Conservation (phyloP, 495 filamentous ascomycete genomes). For the Emericellopsis terricola region DNA sequence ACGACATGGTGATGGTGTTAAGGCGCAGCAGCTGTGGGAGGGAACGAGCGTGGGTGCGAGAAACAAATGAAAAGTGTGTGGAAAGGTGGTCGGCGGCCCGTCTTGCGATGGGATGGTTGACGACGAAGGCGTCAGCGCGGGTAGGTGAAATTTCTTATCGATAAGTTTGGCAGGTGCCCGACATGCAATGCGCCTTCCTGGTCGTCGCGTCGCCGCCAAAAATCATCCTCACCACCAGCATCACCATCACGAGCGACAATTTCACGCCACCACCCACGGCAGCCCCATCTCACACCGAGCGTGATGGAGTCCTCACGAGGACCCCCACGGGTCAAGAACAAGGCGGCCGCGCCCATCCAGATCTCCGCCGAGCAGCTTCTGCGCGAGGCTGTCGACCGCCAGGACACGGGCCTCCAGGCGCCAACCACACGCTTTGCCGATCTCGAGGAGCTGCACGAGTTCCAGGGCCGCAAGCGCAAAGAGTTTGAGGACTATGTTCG, state of each 20-base stretch:
- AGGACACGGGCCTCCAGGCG: slow-evolving; percentile 72
- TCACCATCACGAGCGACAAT: too few species aligned
- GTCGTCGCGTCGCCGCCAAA: not conserved
- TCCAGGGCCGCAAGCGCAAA: slow-evolving; percentile 84
- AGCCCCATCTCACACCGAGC: too few species aligned
- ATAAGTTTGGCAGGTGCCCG: too few species aligned
- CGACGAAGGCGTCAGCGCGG: too few species aligned
- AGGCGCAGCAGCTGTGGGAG: too few species aligned
- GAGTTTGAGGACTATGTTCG: slow-evolving; percentile 98
- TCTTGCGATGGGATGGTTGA: too few species aligned
- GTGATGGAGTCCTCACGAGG: slow-evolving; percentile 92
- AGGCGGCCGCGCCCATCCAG: slow-evolving; percentile 71
- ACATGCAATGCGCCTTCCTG: not conserved
- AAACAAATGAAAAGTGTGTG: too few species aligned
- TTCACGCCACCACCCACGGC: too few species aligned
- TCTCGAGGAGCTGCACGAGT: slow-evolving; percentile 95
- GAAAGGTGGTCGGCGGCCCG: too few species aligned
- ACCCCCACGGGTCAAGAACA: slow-evolving; percentile 94
- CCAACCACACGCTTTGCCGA: slow-evolving; percentile 93
- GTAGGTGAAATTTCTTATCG: too few species aligned
- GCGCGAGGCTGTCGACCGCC: slow-evolving; percentile 91
- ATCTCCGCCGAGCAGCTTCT: slow-evolving; percentile 96
- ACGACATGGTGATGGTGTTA: slow-evolving; percentile 39
- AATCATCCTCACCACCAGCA: too few species aligned
- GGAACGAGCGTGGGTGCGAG: too few species aligned